Base-by-base conservation (phyloP, 768 basidiomycete genomes). In the Kwoniella dendrophila region DNA sequence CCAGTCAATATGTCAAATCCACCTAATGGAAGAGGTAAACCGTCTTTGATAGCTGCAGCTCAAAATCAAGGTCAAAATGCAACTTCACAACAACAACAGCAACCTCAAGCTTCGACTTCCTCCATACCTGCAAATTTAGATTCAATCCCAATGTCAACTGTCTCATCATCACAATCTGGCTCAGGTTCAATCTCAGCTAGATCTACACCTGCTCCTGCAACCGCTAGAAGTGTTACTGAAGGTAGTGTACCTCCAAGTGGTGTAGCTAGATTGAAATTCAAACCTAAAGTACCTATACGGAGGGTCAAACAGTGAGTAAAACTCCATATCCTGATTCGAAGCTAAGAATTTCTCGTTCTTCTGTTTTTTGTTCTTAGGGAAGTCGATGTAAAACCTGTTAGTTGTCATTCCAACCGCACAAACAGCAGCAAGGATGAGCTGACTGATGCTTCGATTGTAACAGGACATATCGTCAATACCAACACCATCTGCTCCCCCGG, bases 241-340 rank as follows among this genome's bases (percentile, higher is more conserved):
- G 59, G 59, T n/a, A 62, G 59, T 20, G 58, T 52, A 11, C 52
- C 59, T n/a, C 43, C 60, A 22, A 53, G 60, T 16, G 53, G 53
- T 11, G 54, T 63, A 30, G 60, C 57, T 18, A 76, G 58, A 47
- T n/a, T 76, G 64, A 76, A 76, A 50, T 76, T 76, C 57, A 71
- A 65, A 69, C 74, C 74, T 1, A 69, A 62, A 30, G 64, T 72
- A 16, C 74, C 74, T 0, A 59, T 68, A 20, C 51, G 68, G 48
- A 53, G 62, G n/a, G 70, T 65, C 1, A 76, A 76, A 44, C 47
- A 54, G 72, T 73, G 56, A 52, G 70, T 70, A 14, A 20, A 16
- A 33, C 32, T 12, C n/a, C n/a, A 18, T 32, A 26, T 33, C 36
- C 18, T 43, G 47, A 52, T 14, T 10, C n/a, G n/a, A n/a, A n/a